phyloP scores from a whole-genome alignment of 306 rosid species.

The Rubus idaeus region DNA sequence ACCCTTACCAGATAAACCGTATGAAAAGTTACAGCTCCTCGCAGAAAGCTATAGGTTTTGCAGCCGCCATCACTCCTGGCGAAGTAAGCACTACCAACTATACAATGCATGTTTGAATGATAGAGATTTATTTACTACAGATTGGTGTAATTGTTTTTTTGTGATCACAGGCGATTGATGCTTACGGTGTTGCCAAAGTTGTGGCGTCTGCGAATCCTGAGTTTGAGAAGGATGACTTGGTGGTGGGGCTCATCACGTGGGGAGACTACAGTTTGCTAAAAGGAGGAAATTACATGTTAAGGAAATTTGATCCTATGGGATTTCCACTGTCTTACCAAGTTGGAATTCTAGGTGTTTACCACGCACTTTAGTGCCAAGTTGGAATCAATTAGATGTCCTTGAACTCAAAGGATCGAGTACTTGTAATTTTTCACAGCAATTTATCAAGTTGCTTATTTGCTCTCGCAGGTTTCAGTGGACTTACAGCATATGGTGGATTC shows the following conservation, averaged over 20 bases:
- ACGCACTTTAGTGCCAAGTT: neutral
- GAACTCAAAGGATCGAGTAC: neutral
- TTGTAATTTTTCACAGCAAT: neutral
- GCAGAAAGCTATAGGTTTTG: constrained; percentile 27
- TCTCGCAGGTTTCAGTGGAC: constrained; percentile 54
- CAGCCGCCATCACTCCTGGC: constrained; percentile 41
- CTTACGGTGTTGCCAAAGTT: constrained; percentile 52
- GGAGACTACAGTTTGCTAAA: constrained; percentile 61
- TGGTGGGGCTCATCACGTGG: constrained; percentile 63
- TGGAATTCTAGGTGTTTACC: constrained; percentile 52
- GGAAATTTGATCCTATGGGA: constrained; percentile 54
- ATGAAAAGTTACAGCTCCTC: constrained; percentile 53
- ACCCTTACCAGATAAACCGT: constrained; percentile 63
- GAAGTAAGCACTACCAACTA: constrained; percentile 32
- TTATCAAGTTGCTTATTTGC: neutral
- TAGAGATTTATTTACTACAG: neutral
- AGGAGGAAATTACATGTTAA: constrained; percentile 38
- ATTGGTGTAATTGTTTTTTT: neutral
- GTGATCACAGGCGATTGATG: constrained; percentile 46
- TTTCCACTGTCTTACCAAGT: constrained; percentile 60
- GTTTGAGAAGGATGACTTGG: constrained; percentile 66
- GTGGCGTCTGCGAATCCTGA: constrained; percentile 54
- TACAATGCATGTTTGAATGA: neutral
- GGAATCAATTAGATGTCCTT: neutral
- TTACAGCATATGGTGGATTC: constrained; percentile 72